Conservation (phyloP, 768 basidiomycete species). For the Agrocybe pediades region DNA sequence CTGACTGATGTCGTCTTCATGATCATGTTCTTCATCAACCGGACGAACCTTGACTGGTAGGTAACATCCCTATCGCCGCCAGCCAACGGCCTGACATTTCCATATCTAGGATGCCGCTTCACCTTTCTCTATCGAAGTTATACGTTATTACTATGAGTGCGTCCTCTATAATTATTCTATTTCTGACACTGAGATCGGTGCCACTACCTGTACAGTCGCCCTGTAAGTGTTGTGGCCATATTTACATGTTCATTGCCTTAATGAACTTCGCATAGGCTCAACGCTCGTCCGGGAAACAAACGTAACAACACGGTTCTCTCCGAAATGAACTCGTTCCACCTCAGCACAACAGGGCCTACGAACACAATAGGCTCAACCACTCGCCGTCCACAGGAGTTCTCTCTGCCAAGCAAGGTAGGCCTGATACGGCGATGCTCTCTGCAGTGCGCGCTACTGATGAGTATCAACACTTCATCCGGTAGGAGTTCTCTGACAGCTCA, state of each 20-base stretch:
- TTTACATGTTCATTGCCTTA: too few species aligned
- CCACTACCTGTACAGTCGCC: neutral
- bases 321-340: neutral
- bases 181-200: neutral
- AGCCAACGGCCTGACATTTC: neutral
- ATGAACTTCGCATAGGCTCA: neutral
- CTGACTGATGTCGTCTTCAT: neutral
- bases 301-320: neutral
- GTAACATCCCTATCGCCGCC: neutral
- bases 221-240: neutral
- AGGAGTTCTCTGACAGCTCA: neutral
- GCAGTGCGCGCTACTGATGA: neutral
- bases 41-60: neutral
- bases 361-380: neutral
- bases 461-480: neutral
- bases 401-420: neutral
- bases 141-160: constrained; percentile 5
- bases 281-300: neutral
- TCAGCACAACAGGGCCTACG: neutral
- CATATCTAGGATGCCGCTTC: constrained; percentile 4
- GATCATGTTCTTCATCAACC: neutral
- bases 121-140: constrained; percentile 1
- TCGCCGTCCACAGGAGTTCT: neutral
- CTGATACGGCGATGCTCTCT: too few species aligned
- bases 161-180: neutral